Base-by-base conservation (phyloP, 2,329 filamentous ascomycete genomes). In the Penicillium sp. region DNA sequence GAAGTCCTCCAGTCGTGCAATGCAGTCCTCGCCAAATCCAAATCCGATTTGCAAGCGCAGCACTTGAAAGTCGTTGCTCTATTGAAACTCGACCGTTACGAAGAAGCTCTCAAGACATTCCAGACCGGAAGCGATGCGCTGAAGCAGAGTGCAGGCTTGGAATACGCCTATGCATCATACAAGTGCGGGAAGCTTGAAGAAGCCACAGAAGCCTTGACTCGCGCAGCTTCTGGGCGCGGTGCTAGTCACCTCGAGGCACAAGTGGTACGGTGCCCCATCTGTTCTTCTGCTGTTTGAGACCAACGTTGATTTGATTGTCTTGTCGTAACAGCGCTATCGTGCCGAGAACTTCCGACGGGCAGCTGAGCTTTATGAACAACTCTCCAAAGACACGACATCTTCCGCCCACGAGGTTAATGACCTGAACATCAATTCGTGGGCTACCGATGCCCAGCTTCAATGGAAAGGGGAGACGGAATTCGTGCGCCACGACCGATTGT, bases 151-250 rank as follows among this genome's bases (percentile, higher is more conserved):
- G 82, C 81, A 4, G 70, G 74, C n/a, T 71, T 87, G 60, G 85
- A 86, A 67, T 83, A 85, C 68, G 82, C 83, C 20, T 88, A 88
- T 73, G 80, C 82, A 26, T 74, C 87, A 43, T 88, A 88, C 73
- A 87, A 86, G 62, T 75, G 76, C 37, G 85, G 84, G 32, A 76
- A 79, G 48, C 75, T 82, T 26, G 74, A 78, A 24, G 78, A 83
- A 65, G 85, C 85, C 18, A 80, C 79, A 13, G 72, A 79, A 29
- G 69, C 84, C 29, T 81, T 82, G 24, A 73, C 76, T 11, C 69
- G 67, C 5, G 67, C 71, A 29, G 69, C 69, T 24, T 64, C 68
- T 45, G 72, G 73, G 24, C 77, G 84, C 64, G 84, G 83, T 37
- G 78, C 81, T 58, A 78, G 76, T 61, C 85, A 87, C 72, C 76